Evolutionary conservation across 2,329 filamentous ascomycete species (phyloP), one percentile per base, ranked within the genome.

Genomic region (Colletotrichum sp.): DNA sequence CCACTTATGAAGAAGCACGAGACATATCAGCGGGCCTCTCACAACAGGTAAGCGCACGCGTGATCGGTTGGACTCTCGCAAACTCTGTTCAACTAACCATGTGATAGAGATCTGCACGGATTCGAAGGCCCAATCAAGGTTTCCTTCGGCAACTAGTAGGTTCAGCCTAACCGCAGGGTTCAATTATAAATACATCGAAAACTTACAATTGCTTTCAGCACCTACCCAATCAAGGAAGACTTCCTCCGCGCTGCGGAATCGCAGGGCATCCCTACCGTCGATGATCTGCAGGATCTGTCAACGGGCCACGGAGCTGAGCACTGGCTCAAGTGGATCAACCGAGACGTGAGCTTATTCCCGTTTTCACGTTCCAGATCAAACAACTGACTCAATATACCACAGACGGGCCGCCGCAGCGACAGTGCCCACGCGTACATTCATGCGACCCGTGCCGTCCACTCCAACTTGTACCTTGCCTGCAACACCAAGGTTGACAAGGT

Each of bases 281-380:
- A 96, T 81, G 94, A 96, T 81, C 87, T 95, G 5, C 92, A 96
- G 82, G 94, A 96, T 80, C 86, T 96, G 68, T 86, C 85, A 32
- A 94, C 93, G 2, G 93, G 86, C 16, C 91, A 93, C 75, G 94
- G 94, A 77, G 94, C 94, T 61, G 94, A 96, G 85, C 94, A 96
- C 78, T 96, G 94, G 94, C 86, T 96, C 72, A 96, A 96, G 85
- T 96, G 94, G 94, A 96, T 96, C 84, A 96, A 96, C 81, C 90
- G 91, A 75, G 91, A 91, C 79, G 87, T 87, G 79, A 80, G 86
- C 52, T 28, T 22, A 60, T 52, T 22, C 36, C 57, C 57, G n/a
- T 19, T 12, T 27, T 27, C 16, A 11, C 15, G 15, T 30, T 25
- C 15, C 19, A 34, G 8, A 44, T 25, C 30, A 13, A 28, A 16